A percentile compares a stretch with the other conserved stretches of the same genome.
phyloP scores from a whole-genome alignment of 148 eudicot species.

The Vaccinium vitisidaea region DNA sequence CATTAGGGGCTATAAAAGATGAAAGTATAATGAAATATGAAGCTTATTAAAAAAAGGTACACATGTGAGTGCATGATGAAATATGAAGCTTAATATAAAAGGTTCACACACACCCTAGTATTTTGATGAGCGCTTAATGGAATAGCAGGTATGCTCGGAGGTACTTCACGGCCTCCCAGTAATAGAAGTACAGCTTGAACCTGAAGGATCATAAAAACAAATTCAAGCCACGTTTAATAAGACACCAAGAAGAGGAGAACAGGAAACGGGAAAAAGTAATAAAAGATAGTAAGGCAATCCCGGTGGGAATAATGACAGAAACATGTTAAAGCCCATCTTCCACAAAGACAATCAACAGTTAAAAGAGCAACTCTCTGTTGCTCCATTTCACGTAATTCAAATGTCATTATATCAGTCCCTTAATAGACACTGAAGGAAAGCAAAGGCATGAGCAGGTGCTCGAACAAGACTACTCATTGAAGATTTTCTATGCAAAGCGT shows the following conservation, averaged over 20 bases:
- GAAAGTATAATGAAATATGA: background rate
- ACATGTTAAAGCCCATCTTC: background rate
- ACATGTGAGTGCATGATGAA: background rate
- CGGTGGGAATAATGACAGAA: background rate
- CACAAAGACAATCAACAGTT: background rate
- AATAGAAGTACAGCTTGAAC: constrained; percentile 82
- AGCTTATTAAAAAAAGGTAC: background rate
- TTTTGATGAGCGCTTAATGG: constrained; percentile 39
- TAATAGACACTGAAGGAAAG: background rate
- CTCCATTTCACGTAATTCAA: background rate
- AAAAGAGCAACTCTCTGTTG: background rate
- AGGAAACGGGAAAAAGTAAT: background rate
- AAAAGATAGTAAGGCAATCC: background rate
- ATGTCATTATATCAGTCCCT: background rate
- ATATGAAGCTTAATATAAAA: background rate
- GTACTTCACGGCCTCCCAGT: constrained; percentile 73
- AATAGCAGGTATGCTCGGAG: constrained; percentile 49
- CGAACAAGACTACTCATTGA: background rate
- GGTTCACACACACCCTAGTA: constrained; percentile 45
- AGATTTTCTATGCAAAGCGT: background rate
- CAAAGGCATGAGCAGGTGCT: background rate
- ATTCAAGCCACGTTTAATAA: background rate
- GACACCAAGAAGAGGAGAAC: background rate
- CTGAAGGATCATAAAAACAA: constrained; percentile 37
- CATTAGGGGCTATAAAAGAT: background rate